These are phyloP conservation scores for Cynara cardunculus DNA, from an alignment of 129 eudicot species.

Conservation along the genomic window DNA sequence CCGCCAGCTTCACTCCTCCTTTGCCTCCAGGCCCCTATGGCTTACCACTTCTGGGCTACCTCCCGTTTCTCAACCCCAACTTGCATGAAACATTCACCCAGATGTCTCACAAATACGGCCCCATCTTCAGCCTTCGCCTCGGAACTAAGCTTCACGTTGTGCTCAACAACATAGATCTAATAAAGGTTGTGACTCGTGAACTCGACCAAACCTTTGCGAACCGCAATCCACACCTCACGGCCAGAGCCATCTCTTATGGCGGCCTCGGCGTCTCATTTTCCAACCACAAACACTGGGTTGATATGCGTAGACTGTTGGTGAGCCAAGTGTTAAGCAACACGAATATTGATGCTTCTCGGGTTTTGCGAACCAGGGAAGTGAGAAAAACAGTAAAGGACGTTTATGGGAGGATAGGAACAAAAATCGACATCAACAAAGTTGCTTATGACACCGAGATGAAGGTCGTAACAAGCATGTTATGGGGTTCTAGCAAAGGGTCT, in stretches of 20 bases:
- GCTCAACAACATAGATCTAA: constrained; percentile 30
- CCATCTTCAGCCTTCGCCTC: constrained; percentile 31
- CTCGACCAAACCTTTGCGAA: constrained; percentile 30
- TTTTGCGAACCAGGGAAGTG: constrained; percentile 15
- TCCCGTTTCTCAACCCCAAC: constrained; percentile 34
- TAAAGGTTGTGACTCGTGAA: constrained; percentile 21
- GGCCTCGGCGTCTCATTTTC: neutral
- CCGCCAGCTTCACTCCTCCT: neutral
- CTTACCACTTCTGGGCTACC: constrained; percentile 36
- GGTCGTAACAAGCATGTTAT: constrained; percentile 40
- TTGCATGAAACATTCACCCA: constrained; percentile 33
- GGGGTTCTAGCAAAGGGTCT: constrained; percentile 34
- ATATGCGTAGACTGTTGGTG: constrained; percentile 9
- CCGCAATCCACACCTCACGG: constrained; percentile 19
- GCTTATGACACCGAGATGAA: constrained; percentile 23
- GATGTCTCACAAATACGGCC: constrained; percentile 34
- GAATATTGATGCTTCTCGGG: constrained; percentile 6
- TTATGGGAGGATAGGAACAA: neutral
- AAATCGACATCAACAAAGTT: constrained; percentile 1
- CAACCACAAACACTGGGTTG: constrained; percentile 26
- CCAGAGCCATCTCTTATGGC: constrained; percentile 4
- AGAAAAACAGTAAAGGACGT: neutral
- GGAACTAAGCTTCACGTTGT: constrained; percentile 41
- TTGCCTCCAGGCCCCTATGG: constrained; percentile 38
- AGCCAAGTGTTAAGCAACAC: constrained; percentile 28